Evolutionary conservation across 768 basidiomycete genomes (phyloP), one percentile per base, ranked within the genome.

Genomic region (Suillus cothurnatus): DNA sequence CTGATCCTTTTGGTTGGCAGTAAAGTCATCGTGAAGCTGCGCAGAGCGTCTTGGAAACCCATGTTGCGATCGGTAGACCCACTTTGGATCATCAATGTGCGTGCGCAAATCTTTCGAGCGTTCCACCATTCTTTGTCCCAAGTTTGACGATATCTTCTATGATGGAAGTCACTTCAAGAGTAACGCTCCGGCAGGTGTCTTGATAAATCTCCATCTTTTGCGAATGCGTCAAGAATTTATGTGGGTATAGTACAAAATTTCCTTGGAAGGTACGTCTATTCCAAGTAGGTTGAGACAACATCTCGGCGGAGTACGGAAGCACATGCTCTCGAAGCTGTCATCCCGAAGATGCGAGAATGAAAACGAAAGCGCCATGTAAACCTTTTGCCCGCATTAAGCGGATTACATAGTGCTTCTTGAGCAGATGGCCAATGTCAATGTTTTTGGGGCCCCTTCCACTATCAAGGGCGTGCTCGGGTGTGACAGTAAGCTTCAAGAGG

Each of bases 281-380:
- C 97, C 97, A 79, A 99, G 97, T 0, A 99, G 84, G 71, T 98
- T 94, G 1, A 98, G 86, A 4, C 96, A 94, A 93, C 65, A 87
- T 86, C 23, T 97, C 89, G 4, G 87, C 82, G 0, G 93, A 80
- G 72, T 95, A 97, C 0, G 87, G 81, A 0, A 99, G 84, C 62
- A 99, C 97, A 71, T 99, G 97, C 73, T 99, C 71, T 99, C 97
- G 75, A 99, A 99, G 0, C 85, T 86, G 76, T 99, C 97, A 72
- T 99, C 97, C 74, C 97, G 99, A 8, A 99, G 88, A 95, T 97
- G 61, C 34, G 28, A 17, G 11, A n/a, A 55, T 21, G n/a, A 32
- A 53, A 21, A 26, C 5, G 52, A 36, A 6, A 59, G 45, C 21
- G 32, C 50, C 19, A 32, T 58, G 57, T 26, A 38, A 26, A 39